A percentile compares a stretch with the other conserved stretches of the same genome.
These are phyloP conservation scores for Pleurotus sapidus DNA, from an alignment of 768 basidiomycete species.

Conservation along the genomic window DNA sequence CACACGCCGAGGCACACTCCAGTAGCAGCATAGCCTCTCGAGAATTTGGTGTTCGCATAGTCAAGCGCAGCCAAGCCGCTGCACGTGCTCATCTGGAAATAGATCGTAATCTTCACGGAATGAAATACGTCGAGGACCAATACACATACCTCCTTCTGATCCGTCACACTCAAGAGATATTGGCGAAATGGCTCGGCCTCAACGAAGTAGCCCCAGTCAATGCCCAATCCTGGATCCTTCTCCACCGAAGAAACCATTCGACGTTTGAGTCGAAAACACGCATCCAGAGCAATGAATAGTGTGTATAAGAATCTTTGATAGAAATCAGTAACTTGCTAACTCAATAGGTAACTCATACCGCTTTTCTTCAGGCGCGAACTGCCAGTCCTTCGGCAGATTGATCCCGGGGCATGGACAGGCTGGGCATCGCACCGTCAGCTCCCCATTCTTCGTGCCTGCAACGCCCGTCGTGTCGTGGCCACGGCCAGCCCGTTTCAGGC, in stretches of 20 bases:
- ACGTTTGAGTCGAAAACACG: conserved; percentile 23
- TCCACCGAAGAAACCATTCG: background rate
- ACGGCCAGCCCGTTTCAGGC: conserved; percentile 21
- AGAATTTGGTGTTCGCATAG: background rate
- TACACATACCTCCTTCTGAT: background rate
- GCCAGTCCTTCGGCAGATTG: conserved; percentile 17
- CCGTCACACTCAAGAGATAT: conserved; percentile 8
- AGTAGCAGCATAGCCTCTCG: background rate
- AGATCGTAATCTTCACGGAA: too few relatives aligned
- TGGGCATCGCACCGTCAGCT: conserved; percentile 18
- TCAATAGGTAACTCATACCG: background rate
- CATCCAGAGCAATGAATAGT: conserved; percentile 19
- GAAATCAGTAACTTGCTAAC: background rate
- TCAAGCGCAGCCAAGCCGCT: background rate
- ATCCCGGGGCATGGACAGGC: conserved; percentile 23
- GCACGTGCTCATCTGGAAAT: background rate
- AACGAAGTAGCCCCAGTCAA: conserved; percentile 10
- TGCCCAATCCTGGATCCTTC: conserved; percentile 10
- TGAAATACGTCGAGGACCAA: background rate
- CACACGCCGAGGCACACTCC: conserved; percentile 9
- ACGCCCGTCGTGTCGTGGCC: conserved; percentile 19
- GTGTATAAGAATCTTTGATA: conserved; percentile 17
- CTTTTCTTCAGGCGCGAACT: background rate
- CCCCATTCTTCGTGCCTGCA: conserved; percentile 2
- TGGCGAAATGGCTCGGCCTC: conserved; percentile 9